Conservation (phyloP, 805 yeast genomes). For the Starmerella cellae region DNA sequence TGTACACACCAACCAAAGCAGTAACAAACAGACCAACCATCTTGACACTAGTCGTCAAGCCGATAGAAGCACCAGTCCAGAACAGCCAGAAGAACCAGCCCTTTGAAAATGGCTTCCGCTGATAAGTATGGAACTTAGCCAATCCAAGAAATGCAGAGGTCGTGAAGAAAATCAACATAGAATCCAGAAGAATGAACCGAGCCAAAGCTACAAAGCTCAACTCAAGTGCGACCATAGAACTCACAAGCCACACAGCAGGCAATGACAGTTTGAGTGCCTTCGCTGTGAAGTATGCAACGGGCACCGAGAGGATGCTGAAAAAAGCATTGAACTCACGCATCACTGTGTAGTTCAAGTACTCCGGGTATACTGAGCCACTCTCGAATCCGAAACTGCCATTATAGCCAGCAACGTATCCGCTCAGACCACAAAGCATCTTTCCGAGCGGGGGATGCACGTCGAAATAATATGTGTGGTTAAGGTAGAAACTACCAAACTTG, state of each 20-base stretch:
- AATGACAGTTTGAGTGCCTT: conserved; percentile 73
- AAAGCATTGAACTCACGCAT: conserved; percentile 87
- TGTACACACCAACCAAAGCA: conserved; percentile 77
- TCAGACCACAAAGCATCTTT: conserved; percentile 76
- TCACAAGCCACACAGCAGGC: conserved; percentile 41
- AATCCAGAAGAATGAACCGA: conserved; percentile 80
- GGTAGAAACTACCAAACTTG: conserved; percentile 40
- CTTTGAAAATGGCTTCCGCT: conserved; percentile 49
- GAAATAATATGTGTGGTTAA: conserved; percentile 82
- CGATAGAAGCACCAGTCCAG: conserved; percentile 70
- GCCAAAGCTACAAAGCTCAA: conserved; percentile 80
- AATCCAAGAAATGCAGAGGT: conserved; percentile 69
- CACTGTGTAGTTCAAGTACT: conserved; percentile 58
- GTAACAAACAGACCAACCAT: conserved; percentile 93
- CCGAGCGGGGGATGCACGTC: conserved; percentile 99
- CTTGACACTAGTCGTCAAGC: conserved; percentile 88
- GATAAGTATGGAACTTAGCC: conserved; percentile 61
- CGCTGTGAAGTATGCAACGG: conserved; percentile 70
- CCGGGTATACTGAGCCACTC: conserved; percentile 64
- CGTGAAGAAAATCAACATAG: conserved; percentile 71
- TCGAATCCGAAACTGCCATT: conserved; percentile 89
- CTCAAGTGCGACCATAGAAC: conserved; percentile 59
- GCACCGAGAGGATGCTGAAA: conserved; percentile 63
- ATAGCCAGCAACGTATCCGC: conserved; percentile 80
- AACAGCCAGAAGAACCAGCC: conserved; percentile 83